Evolutionary conservation across 345 rosid genomes (phyloP).

Genomic region (Euphorbia pulcherrima): DNA sequence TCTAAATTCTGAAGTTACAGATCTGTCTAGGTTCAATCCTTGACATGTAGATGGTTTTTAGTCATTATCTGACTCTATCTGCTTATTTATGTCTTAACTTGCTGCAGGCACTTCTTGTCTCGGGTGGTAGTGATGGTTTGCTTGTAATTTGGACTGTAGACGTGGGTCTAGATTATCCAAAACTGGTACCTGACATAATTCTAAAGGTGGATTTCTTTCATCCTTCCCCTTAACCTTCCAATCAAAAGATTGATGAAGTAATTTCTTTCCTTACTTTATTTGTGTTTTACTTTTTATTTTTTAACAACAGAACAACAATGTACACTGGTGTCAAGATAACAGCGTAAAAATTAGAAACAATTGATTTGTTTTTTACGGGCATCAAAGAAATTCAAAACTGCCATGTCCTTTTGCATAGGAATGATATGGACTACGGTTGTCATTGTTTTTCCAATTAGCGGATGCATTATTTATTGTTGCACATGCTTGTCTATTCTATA

Average conservation of each 20-base stretch:
- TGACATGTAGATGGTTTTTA: background rate
- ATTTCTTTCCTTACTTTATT: background rate
- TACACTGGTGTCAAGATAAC: background rate
- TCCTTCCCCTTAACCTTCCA: background rate
- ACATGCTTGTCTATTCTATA: background rate
- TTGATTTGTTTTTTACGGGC: background rate
- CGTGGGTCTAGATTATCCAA: constrained; percentile 84
- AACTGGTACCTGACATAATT: constrained; percentile 95
- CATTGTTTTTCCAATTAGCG: background rate
- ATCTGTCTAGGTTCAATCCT: too few species aligned
- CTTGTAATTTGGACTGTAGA: constrained; percentile 97
- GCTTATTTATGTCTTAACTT: constrained; percentile 12
- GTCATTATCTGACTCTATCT: constrained; percentile 8
- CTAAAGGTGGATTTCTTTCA: constrained; percentile 54
- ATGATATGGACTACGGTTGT: background rate
- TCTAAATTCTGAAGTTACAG: too few species aligned
- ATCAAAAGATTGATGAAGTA: constrained; percentile 4
- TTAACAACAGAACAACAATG: background rate
- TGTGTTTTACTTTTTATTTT: background rate
- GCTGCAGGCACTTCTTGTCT: constrained; percentile 90
- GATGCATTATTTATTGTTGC: background rate
- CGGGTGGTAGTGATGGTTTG: constrained; percentile 94
- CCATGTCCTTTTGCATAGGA: constrained; percentile 4
- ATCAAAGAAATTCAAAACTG: background rate
- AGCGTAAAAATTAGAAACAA: background rate